Conservation (phyloP, 805 yeast genomes). For the Candida argentea region DNA sequence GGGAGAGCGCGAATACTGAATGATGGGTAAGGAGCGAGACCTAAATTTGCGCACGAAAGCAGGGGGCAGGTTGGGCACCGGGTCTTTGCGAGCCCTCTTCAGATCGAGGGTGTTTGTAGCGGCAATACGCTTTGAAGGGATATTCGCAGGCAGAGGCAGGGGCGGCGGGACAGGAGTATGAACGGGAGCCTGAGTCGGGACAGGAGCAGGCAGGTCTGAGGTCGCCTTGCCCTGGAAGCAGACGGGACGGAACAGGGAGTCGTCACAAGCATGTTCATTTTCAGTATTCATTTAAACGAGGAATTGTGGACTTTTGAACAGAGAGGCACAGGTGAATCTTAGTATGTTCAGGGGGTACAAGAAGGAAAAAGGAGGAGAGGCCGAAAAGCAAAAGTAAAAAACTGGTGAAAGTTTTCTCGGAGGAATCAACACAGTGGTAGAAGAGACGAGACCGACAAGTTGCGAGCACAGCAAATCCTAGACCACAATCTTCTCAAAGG, state of each 20-base stretch:
- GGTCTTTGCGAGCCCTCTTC: not conserved
- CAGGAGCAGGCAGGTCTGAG: conserved; percentile 15
- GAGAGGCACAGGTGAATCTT: too few species aligned
- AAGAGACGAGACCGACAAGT: conserved; percentile 1
- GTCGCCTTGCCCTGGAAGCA: too few species aligned
- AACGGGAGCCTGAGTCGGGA: conserved; percentile 7
- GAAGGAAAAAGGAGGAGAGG: not conserved
- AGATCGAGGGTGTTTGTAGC: conserved; percentile 3
- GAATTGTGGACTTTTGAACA: too few species aligned
- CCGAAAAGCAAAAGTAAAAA: not conserved
- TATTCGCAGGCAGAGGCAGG: conserved; percentile 1
- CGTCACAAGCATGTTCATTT: conserved; percentile 18
- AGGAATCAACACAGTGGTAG: not conserved
- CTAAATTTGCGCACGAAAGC: conserved; percentile 27
- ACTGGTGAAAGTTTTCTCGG: not conserved
- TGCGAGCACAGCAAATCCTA: too few species aligned
- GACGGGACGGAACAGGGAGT: conserved; percentile 21
- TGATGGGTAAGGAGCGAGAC: conserved; percentile 32
- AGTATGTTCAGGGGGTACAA: too few species aligned
- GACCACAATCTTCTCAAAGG: too few species aligned
- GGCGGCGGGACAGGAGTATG: conserved; percentile 6
- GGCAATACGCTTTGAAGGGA: conserved; percentile 1
- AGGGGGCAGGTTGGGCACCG: conserved; percentile 11
- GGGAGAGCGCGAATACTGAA: conserved; percentile 18
- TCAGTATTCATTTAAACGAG: too few species aligned